Percentiles rank a stretch among this genome's conserved stretches.
phyloP scores from a whole-genome alignment of 345 rosid species.

The Citrus australasica region DNA sequence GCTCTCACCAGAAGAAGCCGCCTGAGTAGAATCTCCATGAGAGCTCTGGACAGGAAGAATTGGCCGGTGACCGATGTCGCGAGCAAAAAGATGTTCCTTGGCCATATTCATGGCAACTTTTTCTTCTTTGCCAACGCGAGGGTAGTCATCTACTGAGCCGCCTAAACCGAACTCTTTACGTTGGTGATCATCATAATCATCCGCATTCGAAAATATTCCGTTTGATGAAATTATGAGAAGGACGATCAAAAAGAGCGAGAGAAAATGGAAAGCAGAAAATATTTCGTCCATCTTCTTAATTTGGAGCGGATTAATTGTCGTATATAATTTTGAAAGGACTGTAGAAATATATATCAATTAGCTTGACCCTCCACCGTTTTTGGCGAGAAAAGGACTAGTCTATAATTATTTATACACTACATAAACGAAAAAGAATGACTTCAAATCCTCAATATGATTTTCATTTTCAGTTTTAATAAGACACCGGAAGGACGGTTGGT shows the following conservation, averaged over 20 bases:
- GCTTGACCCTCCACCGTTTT: too few relatives aligned
- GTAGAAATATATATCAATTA: too few relatives aligned
- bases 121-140: constrained; percentile 27
- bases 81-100: constrained; percentile 11
- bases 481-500: too few relatives aligned
- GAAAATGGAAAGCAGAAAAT: neutral
- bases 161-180: neutral
- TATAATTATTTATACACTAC: too few relatives aligned
- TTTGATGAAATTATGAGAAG: neutral
- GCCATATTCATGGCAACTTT: constrained; percentile 20
- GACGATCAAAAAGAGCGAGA: neutral
- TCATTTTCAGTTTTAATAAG: too few relatives aligned
- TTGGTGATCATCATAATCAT: neutral
- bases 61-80: neutral
- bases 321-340: too few relatives aligned
- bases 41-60: constrained; percentile 6
- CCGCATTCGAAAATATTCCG: neutral
- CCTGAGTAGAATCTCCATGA: constrained; percentile 19
- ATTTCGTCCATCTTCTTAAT: neutral
- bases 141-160: constrained; percentile 13
- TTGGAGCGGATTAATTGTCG: neutral
- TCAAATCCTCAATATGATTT: too few relatives aligned
- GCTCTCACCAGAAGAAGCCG: constrained; percentile 22
- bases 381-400: too few relatives aligned
- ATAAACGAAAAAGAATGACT: too few relatives aligned